These are phyloP conservation scores for Phytophthora kernoviae DNA, from an alignment of 352 stramenopile genomes.

Conservation along the genomic window DNA sequence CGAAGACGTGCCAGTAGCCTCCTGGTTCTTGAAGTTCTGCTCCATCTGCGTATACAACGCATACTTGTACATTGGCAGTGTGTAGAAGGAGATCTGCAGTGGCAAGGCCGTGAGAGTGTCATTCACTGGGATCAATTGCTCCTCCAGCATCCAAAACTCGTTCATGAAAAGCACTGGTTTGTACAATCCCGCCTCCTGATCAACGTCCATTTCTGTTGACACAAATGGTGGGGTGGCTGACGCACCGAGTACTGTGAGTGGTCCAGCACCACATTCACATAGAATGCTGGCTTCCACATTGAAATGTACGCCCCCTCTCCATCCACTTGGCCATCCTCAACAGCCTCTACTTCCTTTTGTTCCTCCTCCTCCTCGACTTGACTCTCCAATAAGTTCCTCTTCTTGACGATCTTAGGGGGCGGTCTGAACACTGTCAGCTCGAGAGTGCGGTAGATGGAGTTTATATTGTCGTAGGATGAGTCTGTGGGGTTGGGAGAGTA, in stretches of 20 bases:
- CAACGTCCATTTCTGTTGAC: slow-evolving; percentile 57
- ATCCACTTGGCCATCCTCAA: slow-evolving; percentile 2
- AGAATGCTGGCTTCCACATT: slow-evolving; percentile 83
- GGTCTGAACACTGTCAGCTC: slow-evolving; percentile 82
- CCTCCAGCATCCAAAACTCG: slow-evolving; percentile 94
- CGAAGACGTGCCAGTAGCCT: slow-evolving; percentile 90
- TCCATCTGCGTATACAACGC: slow-evolving; percentile 94
- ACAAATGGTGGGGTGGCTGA: slow-evolving; percentile 73
- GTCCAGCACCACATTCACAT: slow-evolving; percentile 78
- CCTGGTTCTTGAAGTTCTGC: slow-evolving; percentile 92
- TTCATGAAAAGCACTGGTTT: slow-evolving; percentile 92
- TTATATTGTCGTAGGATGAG: slow-evolving; percentile 57
- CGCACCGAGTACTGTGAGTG: slow-evolving; percentile 64
- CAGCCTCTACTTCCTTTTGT: slow-evolving; percentile 22
- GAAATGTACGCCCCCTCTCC: slow-evolving; percentile 51
- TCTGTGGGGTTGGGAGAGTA: slow-evolving; percentile 74
- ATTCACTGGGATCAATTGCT: slow-evolving; percentile 91
- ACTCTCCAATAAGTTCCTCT: slow-evolving; percentile 69
- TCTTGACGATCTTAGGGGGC: slow-evolving; percentile 73
- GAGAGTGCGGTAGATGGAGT: slow-evolving; percentile 57
- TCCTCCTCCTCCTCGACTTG: slow-evolving; percentile 19
- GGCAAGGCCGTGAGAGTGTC: slow-evolving; percentile 75
- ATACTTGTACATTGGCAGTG: slow-evolving; percentile 91
- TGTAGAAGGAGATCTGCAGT: slow-evolving; percentile 88
- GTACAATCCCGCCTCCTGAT: slow-evolving; percentile 72